These are phyloP conservation scores for Malania oleifera DNA, from an alignment of 164 flowering plant genomes.

Conservation along the genomic window DNA sequence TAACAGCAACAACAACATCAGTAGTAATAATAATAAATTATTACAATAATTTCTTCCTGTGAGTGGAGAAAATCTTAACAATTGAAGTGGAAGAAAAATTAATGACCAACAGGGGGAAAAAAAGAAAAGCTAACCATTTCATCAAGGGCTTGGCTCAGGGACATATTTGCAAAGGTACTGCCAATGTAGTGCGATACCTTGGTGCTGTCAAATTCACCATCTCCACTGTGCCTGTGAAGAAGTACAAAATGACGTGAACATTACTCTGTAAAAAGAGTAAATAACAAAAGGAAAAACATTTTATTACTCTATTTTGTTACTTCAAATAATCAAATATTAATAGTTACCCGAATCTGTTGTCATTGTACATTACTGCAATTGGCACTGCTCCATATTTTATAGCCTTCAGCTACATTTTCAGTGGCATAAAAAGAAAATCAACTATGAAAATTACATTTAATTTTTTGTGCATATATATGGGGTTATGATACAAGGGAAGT, in stretches of 20 bases:
- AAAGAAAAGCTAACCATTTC: slow-evolving; percentile 70
- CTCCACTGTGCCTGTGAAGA: slow-evolving; percentile 30
- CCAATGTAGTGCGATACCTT: slow-evolving; percentile 35
- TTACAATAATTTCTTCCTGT: background rate
- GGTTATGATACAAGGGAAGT: too few species aligned
- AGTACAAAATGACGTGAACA: background rate
- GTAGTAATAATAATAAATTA: too few species aligned
- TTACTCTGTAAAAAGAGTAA: too few species aligned
- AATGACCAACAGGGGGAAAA: background rate
- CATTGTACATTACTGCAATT: slow-evolving; percentile 28
- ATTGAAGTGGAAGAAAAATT: background rate
- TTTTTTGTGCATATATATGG: too few species aligned
- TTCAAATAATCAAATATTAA: background rate
- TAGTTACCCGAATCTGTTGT: slow-evolving; percentile 35
- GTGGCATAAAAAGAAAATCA: background rate
- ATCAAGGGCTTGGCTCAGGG: slow-evolving; percentile 59
- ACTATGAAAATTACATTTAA: background rate
- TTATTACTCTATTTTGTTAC: background rate
- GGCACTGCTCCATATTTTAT: slow-evolving; percentile 78
- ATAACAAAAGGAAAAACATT: background rate
- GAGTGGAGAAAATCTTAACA: background rate
- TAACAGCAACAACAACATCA: background rate
- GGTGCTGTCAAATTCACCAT: slow-evolving; percentile 35
- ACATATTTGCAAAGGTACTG: slow-evolving; percentile 45
- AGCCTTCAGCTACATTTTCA: slow-evolving; percentile 60